These are phyloP conservation scores for Acanthamoeba healyi DNA, from an alignment of 208 protist species.

Conservation along the genomic window DNA sequence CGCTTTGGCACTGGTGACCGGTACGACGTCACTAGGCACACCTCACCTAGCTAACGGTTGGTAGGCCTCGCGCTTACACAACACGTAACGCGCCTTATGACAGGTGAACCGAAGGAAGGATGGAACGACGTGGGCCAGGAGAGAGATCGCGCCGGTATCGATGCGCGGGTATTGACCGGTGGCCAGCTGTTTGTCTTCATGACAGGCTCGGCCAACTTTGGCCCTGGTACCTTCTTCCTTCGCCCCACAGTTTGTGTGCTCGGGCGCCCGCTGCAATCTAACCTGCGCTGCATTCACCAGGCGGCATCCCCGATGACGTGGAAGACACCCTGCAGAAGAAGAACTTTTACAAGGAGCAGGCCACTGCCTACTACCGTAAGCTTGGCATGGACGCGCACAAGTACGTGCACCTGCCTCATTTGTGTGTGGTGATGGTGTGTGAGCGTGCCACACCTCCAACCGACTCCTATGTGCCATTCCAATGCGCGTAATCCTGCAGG, in stretches of 20 bases:
- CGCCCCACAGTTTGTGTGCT: too few species aligned
- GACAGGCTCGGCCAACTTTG: constrained; percentile 35
- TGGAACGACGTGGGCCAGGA: not conserved
- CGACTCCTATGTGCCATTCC: too few species aligned
- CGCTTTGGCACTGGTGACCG: constrained; percentile 6
- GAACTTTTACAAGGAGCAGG: constrained; percentile 43
- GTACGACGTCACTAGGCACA: not conserved
- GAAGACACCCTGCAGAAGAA: constrained; percentile 39
- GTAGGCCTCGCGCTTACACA: too few species aligned
- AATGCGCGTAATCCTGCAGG: not conserved
- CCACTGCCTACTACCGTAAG: constrained; percentile 22
- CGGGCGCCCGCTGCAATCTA: too few species aligned
- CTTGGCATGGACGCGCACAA: constrained; percentile 50
- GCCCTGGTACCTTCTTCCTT: too few species aligned
- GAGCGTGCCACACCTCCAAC: not conserved
- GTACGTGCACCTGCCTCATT: not conserved
- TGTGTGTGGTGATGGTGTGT: not conserved
- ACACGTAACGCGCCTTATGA: not conserved
- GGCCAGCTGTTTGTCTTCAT: constrained; percentile 49
- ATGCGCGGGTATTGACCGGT: not conserved
- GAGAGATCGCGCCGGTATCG: not conserved
- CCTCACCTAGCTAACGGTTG: too few species aligned
- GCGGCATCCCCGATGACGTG: not conserved
- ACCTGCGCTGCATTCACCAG: too few species aligned
- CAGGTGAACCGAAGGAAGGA: not conserved